Percentiles rank a stretch among this genome's conserved stretches.
These are phyloP conservation scores for Cucumis cinereus DNA, from an alignment of 306 rosid genomes.

Conservation along the genomic window DNA sequence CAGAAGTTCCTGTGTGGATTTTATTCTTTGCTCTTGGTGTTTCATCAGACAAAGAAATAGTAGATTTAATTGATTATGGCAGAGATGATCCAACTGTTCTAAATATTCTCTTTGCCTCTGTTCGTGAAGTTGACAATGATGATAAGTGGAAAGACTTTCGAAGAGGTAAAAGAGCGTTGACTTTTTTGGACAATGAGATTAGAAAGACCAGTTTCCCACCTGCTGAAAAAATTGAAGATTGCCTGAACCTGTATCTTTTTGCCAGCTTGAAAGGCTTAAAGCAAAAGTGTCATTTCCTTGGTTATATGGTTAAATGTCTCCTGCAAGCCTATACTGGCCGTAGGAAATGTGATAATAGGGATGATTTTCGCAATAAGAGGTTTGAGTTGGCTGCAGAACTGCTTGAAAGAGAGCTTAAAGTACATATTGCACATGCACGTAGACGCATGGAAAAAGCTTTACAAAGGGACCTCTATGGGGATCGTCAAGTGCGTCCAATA, in stretches of 20 bases:
- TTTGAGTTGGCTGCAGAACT: constrained; percentile 81
- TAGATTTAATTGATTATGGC: constrained; percentile 55
- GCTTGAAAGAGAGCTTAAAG: constrained; percentile 79
- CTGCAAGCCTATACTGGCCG: constrained; percentile 59
- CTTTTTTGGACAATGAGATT: constrained; percentile 25
- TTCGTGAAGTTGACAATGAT: constrained; percentile 59
- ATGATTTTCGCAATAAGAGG: constrained; percentile 84
- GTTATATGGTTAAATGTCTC: constrained; percentile 88
- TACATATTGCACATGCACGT: constrained; percentile 73
- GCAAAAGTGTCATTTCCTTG: constrained; percentile 69
- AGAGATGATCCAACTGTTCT: constrained; percentile 38
- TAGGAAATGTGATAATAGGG: constrained; percentile 71
- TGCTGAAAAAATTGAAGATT: constrained; percentile 51
- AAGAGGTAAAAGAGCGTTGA: constrained; percentile 26
- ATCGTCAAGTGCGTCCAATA: constrained; percentile 44
- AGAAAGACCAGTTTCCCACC: constrained; percentile 66
- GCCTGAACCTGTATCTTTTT: constrained; percentile 44
- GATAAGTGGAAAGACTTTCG: constrained; percentile 40
- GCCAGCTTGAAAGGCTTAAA: constrained; percentile 44
- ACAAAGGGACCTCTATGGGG: constrained; percentile 87
- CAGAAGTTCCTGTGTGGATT: constrained; percentile 76
- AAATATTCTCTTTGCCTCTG: constrained; percentile 64
- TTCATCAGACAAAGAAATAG: constrained; percentile 61
- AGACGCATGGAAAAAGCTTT: constrained; percentile 65
- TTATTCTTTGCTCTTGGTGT: constrained; percentile 77